phyloP scores from a whole-genome alignment of 2,329 filamentous ascomycete species.

The Clonostachys rhizophaga region DNA sequence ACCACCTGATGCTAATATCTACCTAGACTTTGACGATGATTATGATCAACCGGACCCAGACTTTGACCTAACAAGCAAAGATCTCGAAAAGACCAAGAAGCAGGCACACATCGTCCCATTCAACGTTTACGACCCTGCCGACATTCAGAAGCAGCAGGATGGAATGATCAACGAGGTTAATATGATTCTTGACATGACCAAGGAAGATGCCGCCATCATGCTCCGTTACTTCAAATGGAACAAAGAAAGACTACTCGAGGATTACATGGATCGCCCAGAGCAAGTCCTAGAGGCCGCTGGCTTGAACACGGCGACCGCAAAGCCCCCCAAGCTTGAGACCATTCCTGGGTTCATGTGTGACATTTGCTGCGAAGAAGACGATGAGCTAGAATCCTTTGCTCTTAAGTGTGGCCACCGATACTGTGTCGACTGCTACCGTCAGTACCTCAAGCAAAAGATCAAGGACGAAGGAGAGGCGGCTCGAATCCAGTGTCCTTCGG shows the following conservation, averaged over 20 bases:
- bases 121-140: constrained; percentile 72
- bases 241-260: constrained; percentile 88
- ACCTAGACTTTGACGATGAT: constrained; percentile 45
- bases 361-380: constrained; percentile 90
- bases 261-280: constrained; percentile 87
- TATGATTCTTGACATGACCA: constrained; percentile 81
- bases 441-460: constrained; percentile 91
- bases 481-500: constrained; percentile 86
- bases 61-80: constrained; percentile 45
- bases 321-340: constrained; percentile 62
- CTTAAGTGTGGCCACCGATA: constrained; percentile 95
- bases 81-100: constrained; percentile 66
- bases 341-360: constrained; percentile 82
- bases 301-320: constrained; percentile 59
- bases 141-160: constrained; percentile 83
- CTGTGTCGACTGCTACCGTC: constrained; percentile 86
- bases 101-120: constrained; percentile 81
- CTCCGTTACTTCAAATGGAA: constrained; percentile 92
- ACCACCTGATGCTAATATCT: neutral
- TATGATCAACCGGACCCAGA: constrained; percentile 52
- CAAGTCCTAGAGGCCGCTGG: constrained; percentile 81
- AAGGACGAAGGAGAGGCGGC: constrained; percentile 92
- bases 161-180: constrained; percentile 86
- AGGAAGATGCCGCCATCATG: constrained; percentile 87
- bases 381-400: constrained; percentile 75